A percentile compares a stretch with the other conserved stretches of the same genome.
Evolutionary conservation across 2,329 filamentous ascomycete species (phyloP).

Genomic region (Paracamarosporium sp.): DNA sequence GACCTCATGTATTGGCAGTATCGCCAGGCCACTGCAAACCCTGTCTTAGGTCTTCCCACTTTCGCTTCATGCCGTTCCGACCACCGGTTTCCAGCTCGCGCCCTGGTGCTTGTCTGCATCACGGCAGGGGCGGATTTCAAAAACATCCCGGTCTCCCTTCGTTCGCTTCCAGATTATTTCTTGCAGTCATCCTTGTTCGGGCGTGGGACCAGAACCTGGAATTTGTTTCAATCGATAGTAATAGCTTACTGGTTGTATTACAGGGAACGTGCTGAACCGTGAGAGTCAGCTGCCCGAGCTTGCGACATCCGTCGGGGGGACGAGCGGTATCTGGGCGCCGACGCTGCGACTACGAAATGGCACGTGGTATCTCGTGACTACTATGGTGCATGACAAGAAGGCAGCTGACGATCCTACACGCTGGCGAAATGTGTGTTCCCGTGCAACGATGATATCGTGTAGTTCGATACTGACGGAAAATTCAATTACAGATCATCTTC

Average conservation of each 20-base stretch:
- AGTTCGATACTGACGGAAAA: background rate
- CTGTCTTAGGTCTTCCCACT: constrained; percentile 1
- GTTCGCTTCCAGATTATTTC: constrained; percentile 17
- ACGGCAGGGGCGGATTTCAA: constrained; percentile 13
- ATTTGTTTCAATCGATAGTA: background rate
- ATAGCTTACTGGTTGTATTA: background rate
- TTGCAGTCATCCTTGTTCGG: constrained; percentile 5
- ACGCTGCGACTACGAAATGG: constrained; percentile 50
- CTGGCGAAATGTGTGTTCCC: constrained; percentile 46
- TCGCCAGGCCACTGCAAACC: background rate
- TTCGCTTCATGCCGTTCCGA: background rate
- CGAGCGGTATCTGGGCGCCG: constrained; percentile 51
- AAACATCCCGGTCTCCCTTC: constrained; percentile 2
- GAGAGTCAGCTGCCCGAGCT: constrained; percentile 49
- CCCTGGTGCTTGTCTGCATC: constrained; percentile 10
- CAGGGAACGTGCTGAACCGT: constrained; percentile 44
- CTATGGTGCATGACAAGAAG: constrained; percentile 38
- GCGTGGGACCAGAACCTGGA: background rate
- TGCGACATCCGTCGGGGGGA: constrained; percentile 37
- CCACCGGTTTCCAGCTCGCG: constrained; percentile 1
- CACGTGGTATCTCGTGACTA: constrained; percentile 51
- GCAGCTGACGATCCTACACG: constrained; percentile 31
- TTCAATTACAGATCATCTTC: constrained; percentile 49
- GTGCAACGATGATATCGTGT: background rate
- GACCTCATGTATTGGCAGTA: constrained; percentile 6